Conservation (phyloP, 2,329 filamentous ascomycete genomes). For the Phialemoniopsis sp. region DNA sequence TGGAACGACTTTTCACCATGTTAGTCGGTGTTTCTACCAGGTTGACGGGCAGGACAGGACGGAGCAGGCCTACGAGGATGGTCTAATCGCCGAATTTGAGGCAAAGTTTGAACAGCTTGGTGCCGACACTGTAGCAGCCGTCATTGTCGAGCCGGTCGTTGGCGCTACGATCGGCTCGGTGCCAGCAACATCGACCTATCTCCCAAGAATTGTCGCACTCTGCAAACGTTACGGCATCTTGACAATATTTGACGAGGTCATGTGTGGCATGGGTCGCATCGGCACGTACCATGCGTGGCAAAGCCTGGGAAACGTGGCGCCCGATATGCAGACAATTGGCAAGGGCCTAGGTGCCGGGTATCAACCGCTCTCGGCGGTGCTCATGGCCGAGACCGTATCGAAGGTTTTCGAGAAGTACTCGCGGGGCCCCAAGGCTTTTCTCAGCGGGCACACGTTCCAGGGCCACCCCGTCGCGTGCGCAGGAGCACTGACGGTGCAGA, state of each 20-base stretch:
- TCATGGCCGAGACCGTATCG: constrained; percentile 46
- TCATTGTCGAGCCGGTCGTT: constrained; percentile 70
- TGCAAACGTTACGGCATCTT: constrained; percentile 63
- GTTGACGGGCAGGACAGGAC: too few species aligned
- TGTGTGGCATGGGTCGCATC: constrained; percentile 63
- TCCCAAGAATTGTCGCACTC: constrained; percentile 61
- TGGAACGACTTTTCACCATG: too few species aligned
- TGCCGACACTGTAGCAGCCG: constrained; percentile 63
- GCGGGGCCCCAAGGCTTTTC: constrained; percentile 36
- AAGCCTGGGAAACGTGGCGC: constrained; percentile 48
- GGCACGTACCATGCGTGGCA: constrained; percentile 62
- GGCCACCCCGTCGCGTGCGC: constrained; percentile 32
- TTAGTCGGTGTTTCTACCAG: too few species aligned
- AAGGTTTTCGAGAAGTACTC: constrained; percentile 35
- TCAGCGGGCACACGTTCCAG: constrained; percentile 57
- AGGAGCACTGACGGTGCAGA: constrained; percentile 33
- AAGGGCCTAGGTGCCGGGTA: constrained; percentile 62
- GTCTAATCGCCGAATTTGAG: constrained; percentile 62
- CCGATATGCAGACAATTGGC: constrained; percentile 61
- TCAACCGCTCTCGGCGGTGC: constrained; percentile 53
- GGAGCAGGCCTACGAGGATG: constrained; percentile 53
- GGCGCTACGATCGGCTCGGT: constrained; percentile 72
- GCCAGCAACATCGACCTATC: constrained; percentile 62
- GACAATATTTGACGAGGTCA: constrained; percentile 57
- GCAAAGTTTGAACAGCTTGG: constrained; percentile 61